Evolutionary conservation across 768 basidiomycete genomes (phyloP), one percentile per base, ranked within the genome.

Genomic region (Baorangia bicolor): DNA sequence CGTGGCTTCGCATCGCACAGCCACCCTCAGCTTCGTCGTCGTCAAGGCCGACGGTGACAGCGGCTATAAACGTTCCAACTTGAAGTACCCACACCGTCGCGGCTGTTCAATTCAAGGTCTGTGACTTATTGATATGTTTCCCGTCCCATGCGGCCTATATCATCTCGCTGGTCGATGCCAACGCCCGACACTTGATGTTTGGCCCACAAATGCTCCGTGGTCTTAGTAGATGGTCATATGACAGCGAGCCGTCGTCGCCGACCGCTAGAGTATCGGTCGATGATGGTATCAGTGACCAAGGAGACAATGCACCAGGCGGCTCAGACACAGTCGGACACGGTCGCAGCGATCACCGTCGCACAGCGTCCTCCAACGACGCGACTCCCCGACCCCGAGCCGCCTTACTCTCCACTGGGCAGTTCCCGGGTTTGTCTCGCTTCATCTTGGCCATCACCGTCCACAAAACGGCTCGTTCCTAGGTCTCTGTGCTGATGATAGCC

Each of bases 311-410:
- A 37, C 25, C 47, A 46, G 51, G 44, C 10, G 45, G 51, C 33
- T 52, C 51, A 21, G 55, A 58, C 50, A 54, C 38, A 21, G 33
- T 27, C 38, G 49, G 49, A 12, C 58, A 49, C 27, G 42, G 54
- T 51, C 55, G 57, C 47, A 49, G 56, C 40, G 57, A 63, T 51
- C 65, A 71, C 34, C 67, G 59, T 57, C 67, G 71, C 60, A 61
- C 65, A 43, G 69, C 63, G 58, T 80, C 78, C 40, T 82, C 79
- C 5, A 76, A 69, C 62, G 81, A 82, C 64, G 77, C 77, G 25
- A 79, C 80, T 1, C 80, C 80, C 23, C 78, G 79, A 54, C 78
- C 76, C 60, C 75, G 76, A 40, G 64, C 74, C 30, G 74, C 46
- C 41, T 43, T 62, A 41, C 59, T 60, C 53, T 60, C 23, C 53